Base-by-base conservation (phyloP, 805 yeast genomes). In the Saturnispora diversa region DNA sequence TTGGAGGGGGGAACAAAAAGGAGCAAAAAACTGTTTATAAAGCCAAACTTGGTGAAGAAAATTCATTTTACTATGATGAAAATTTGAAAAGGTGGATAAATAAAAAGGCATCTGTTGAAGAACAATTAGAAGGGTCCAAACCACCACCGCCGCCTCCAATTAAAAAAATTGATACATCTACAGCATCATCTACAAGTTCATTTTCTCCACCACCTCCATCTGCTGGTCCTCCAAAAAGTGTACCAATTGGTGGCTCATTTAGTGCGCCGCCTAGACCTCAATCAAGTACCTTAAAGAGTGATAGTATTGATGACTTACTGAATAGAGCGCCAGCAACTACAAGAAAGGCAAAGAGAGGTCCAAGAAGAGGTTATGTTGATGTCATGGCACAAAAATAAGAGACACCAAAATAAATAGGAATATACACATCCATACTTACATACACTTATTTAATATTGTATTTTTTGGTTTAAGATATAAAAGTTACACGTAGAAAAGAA, bases 41-140 rank as follows among this genome's bases (percentile, higher is more conserved):
- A 47, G 97, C 96, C 27, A 86, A 92, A 50, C 63, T 92, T 39
- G 98, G 97, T 10, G 84, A 82, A 43, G 72, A 77, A 44, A 81
- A 70, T 54, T 66, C 74, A 13, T 81, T 92, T 55, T 72, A 75
- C 53, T 92, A 77, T 58, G 95, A 88, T 62, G 90, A 84, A 51
- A 76, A 82, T 44, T 70, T 82, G 54, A 79, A 81, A 56, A 73
- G 95, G 53, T 92, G 97, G 96, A 75, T 92, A 39, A 80, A 85
- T 54, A 75, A 74, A 41, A 74, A 76, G 46, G 76, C 74, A 4
- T 73, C 79, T 20, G 67, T 72, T 37, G 92, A 75, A 54, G 88
- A 81, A 36, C 78, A 78, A 51, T 61, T 69, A 38, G 66, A 64
- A 35, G 61, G 67, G 5, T 60, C 74, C 1, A 70, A 75, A 3